A percentile compares a stretch with the other conserved stretches of the same genome.
phyloP scores from a whole-genome alignment of 805 yeast species.

The Candida caryicola region DNA sequence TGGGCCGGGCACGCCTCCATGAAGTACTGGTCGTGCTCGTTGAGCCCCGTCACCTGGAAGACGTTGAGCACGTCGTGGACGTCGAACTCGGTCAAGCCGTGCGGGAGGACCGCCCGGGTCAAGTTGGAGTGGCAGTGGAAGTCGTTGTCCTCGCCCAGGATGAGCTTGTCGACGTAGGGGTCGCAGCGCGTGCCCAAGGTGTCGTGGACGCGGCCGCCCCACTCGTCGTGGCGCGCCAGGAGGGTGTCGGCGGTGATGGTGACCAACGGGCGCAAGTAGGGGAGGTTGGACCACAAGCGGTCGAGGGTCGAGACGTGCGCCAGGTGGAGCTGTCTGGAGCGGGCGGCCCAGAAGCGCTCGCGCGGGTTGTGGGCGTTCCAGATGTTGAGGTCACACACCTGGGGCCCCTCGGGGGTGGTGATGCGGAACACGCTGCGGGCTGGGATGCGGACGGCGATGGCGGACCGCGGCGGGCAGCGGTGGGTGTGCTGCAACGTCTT shows the following conservation, averaged over 20 bases:
- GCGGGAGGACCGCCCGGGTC: conserved; percentile 55
- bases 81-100: conserved; percentile 62
- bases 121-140: conserved; percentile 67
- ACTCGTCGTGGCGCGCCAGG: conserved; percentile 54
- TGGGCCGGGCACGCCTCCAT: conserved; percentile 70
- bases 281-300: conserved; percentile 63
- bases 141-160: conserved; percentile 64
- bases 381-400: conserved; percentile 65
- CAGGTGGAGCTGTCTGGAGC: conserved; percentile 64
- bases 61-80: conserved; percentile 70
- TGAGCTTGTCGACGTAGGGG: conserved; percentile 62
- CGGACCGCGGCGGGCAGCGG: conserved; percentile 53
- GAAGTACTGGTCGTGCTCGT: conserved; percentile 62
- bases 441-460: conserved; percentile 61
- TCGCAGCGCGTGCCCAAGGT: conserved; percentile 68
- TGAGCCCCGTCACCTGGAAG: conserved; percentile 66
- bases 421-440: conserved; percentile 57
- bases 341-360: conserved; percentile 67
- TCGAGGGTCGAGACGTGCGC: conserved; percentile 62
- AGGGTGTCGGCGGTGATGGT: conserved; percentile 63
- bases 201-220: conserved; percentile 67
- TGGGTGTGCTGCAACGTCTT: conserved; percentile 43
- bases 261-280: conserved; percentile 61
- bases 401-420: conserved; percentile 67
- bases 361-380: conserved; percentile 62